Base-by-base conservation (phyloP, 208 protist genomes). In the Borovskyia barvae region DNA sequence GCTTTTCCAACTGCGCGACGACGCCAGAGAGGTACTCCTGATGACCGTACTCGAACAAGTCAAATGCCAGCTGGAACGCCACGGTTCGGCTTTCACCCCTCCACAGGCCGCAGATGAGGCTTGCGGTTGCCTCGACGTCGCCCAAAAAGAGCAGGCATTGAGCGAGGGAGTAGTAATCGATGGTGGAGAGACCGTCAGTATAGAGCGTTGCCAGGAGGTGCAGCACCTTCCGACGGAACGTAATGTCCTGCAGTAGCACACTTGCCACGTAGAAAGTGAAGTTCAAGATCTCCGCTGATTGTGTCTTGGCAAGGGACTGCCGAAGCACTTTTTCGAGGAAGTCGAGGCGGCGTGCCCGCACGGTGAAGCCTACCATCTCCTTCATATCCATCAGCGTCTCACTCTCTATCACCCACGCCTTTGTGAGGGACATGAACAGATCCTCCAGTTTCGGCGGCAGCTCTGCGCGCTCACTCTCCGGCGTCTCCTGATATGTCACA, bases 111-210 rank as follows among this genome's bases (percentile, higher is more conserved):
- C 40, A 45, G 29, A 99, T 90, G 9, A 97, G 64, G 19, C 73
- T 67, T 3, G 87, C 87, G 9, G 97, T 94, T 19, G 57, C 64
- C 28, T 62, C 53, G 1, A 77, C 69, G 60, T 99, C 94, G 60
- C 96, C 87, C 3, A 99, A 83, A 51, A 97, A 96, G 26, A 98
- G 80, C 15, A 99, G 82, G 72, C 96, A 98, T 57, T 98, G 94
- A 43, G 78, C 82, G n/a, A 97, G 68, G 20, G 82, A 79, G 29
- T 98, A 87, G 78, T 95, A 95, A 75, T 99, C 88, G 20, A 92
- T 72, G 9, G 76, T 77, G 22, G 79, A 48, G 67, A 66, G 53
- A 20, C 52, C 57, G 24, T 85, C 68, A 0, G 75, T 73, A 81
- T 97, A 98, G 29, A 98, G 67, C 17, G 80, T 66, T 7, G 94